Base-by-base conservation (phyloP, 495 filamentous ascomycete species). In the Paragyromitra xinjiangensis region DNA sequence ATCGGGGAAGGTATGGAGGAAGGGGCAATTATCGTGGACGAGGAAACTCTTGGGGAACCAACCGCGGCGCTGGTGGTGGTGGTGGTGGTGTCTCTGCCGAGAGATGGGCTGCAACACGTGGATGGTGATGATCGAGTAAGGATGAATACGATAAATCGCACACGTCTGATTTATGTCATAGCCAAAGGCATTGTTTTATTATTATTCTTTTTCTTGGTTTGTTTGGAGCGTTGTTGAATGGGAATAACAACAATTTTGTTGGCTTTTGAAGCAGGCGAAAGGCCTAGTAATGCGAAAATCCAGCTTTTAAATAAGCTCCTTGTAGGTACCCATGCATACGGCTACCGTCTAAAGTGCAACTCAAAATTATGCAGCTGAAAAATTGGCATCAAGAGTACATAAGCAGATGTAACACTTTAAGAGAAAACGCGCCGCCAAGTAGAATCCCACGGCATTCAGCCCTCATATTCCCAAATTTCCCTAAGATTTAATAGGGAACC, bases 101-200 rank as follows among this genome's bases (percentile, higher is more conserved):
- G 29, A 66, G 61, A 67, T 73, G 70, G 70, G 34, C 61, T 16
- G 70, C 48, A 66, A 73, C 61, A 73, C 70, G 70, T 53, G 70
- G 70, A 22, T 74, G 71, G 53, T 74, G 40, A 74, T 40, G 26
- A 22, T 34, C 40, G 55, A 69, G 22, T 5, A 37, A 53, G 29
- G 45, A 64, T 39, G 39, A 34, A 34, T 34, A 34, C 29, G 29
- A 34, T 34, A 34, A 34, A 34, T 34, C 29, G 29, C 29, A 37
- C 64, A 40, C 19, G 6, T 64, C 29, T 56, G 26, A 42, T 50
- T 55, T 72, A 64, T 66, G 48, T 73, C 66, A 69, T 66, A 48
- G 34, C 51, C 62, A 56, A 55, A n/a, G 62, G 50, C 24, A 59
- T 48, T 69, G 16, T 40, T 61, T 51, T 42, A 29, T 34, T 42